These are phyloP conservation scores for Xylariaceae sp. DNA, from an alignment of 2,329 filamentous ascomycete genomes.

Conservation along the genomic window DNA sequence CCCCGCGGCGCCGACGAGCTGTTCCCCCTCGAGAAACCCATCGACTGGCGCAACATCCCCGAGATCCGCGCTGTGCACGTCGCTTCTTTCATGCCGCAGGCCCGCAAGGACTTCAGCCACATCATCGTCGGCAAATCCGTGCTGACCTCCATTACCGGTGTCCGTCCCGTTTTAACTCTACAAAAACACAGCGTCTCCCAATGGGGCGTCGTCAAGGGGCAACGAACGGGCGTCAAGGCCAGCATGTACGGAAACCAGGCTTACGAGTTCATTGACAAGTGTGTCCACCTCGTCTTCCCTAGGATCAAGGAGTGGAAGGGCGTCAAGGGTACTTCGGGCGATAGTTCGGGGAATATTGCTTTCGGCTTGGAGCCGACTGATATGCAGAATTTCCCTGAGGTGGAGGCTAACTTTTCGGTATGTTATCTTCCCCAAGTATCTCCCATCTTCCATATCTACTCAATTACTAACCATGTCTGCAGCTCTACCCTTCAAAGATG, in stretches of 20 bases:
- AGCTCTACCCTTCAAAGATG: slow-evolving; percentile 64
- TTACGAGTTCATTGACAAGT: slow-evolving; percentile 85
- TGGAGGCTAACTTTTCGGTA: slow-evolving; percentile 93
- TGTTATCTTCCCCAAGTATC: slow-evolving; percentile 37
- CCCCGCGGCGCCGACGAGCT: slow-evolving; percentile 75
- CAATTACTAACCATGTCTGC: slow-evolving; percentile 7
- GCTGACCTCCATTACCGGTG: slow-evolving; percentile 79
- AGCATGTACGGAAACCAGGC: slow-evolving; percentile 76
- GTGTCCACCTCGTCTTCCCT: slow-evolving; percentile 85
- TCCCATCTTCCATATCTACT: background rate
- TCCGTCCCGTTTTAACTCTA: slow-evolving; percentile 65
- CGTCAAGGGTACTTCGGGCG: slow-evolving; percentile 63
- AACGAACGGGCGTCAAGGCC: slow-evolving; percentile 71
- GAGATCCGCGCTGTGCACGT: slow-evolving; percentile 76
- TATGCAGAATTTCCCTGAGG: slow-evolving; percentile 83
- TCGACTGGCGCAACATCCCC: slow-evolving; percentile 82
- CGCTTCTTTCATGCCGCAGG: slow-evolving; percentile 68
- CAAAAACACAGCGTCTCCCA: slow-evolving; percentile 67
- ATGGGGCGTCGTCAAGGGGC: slow-evolving; percentile 70
- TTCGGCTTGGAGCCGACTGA: slow-evolving; percentile 75
- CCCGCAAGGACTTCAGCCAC: slow-evolving; percentile 66
- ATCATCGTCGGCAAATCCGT: slow-evolving; percentile 81
- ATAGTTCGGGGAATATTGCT: slow-evolving; percentile 80
- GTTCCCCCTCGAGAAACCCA: slow-evolving; percentile 65
- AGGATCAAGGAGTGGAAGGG: slow-evolving; percentile 96